phyloP scores from a whole-genome alignment of 306 rosid species.

The Cyamopsis tetragonoloba region DNA sequence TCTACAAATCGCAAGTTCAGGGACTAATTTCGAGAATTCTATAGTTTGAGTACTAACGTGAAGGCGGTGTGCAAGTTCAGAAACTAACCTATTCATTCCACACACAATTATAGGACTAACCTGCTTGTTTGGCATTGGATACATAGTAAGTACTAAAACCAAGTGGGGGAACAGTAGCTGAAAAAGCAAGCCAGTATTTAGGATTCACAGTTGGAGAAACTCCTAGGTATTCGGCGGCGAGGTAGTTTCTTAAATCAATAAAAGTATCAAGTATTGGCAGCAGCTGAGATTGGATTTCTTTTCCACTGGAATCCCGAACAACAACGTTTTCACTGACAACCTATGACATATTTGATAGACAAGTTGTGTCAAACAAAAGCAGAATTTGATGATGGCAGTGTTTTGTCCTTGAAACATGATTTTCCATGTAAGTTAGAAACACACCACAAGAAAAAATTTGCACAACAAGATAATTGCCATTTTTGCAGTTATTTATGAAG shows the following conservation, averaged over 20 bases:
- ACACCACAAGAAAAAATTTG: not conserved
- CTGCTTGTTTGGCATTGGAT: slow-evolving; percentile 39
- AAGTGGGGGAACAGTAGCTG: slow-evolving; percentile 76
- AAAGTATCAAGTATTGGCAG: slow-evolving; percentile 52
- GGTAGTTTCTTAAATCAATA: slow-evolving; percentile 46
- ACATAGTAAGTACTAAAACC: slow-evolving; percentile 80
- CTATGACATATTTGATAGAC: slow-evolving; percentile 38
- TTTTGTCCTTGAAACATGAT: slow-evolving; percentile 18
- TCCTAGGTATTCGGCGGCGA: slow-evolving; percentile 58
- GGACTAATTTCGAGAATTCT: too few relatives aligned
- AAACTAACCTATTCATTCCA: too few relatives aligned
- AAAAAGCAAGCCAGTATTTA: slow-evolving; percentile 74
- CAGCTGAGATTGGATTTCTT: slow-evolving; percentile 67
- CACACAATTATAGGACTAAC: too few relatives aligned
- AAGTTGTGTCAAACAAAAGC: slow-evolving; percentile 12
- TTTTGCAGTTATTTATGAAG: too few relatives aligned
- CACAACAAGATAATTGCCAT: too few relatives aligned
- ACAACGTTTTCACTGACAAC: slow-evolving; percentile 47
- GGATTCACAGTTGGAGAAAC: slow-evolving; percentile 47
- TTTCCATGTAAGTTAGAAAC: not conserved
- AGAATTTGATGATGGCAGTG: not conserved
- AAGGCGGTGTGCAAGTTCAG: too few relatives aligned
- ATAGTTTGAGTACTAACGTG: too few relatives aligned
- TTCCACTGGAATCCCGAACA: slow-evolving; percentile 69
- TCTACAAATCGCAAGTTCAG: too few relatives aligned